These are phyloP conservation scores for Marchantia polymorpha DNA, from an alignment of 225 moss, liverwort and hornwort species.

Conservation along the genomic window DNA sequence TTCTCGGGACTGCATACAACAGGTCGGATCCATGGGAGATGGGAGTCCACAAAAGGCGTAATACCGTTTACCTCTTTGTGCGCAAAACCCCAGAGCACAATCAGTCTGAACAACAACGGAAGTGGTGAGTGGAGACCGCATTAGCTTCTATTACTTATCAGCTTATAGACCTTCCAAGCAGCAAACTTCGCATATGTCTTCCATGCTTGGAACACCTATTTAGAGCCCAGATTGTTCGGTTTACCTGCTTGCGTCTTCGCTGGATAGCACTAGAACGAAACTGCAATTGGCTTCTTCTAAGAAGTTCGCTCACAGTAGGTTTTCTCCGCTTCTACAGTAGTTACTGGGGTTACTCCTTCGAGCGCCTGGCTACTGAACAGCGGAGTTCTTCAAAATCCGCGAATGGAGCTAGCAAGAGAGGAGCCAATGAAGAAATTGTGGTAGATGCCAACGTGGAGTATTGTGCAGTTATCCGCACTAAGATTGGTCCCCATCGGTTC, in stretches of 20 bases:
- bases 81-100: conserved; percentile 76
- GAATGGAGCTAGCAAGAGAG: conserved; percentile 48
- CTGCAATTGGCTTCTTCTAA: background rate
- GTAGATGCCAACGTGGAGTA: conserved; percentile 97
- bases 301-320: background rate
- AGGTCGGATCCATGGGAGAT: conserved; percentile 90
- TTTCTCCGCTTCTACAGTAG: conserved; percentile 35
- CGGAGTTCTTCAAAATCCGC: conserved; percentile 14
- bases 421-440: conserved; percentile 18
- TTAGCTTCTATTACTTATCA: background rate
- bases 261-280: background rate
- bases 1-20: conserved; percentile 94
- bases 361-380: conserved; percentile 74
- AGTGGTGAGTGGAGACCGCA: conserved; percentile 35
- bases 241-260: background rate
- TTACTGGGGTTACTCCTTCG: conserved; percentile 97
- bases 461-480: conserved; percentile 89
- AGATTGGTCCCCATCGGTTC: conserved; percentile 95
- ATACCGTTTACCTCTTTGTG: conserved; percentile 84
- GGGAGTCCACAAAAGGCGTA: conserved; percentile 88
- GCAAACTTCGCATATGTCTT: no score
- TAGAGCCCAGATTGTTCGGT: no score
- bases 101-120: conserved; percentile 73
- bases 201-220: no score
- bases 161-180: no score